phyloP scores from a whole-genome alignment of 768 basidiomycete species.

The Holtermannia corniformis region DNA sequence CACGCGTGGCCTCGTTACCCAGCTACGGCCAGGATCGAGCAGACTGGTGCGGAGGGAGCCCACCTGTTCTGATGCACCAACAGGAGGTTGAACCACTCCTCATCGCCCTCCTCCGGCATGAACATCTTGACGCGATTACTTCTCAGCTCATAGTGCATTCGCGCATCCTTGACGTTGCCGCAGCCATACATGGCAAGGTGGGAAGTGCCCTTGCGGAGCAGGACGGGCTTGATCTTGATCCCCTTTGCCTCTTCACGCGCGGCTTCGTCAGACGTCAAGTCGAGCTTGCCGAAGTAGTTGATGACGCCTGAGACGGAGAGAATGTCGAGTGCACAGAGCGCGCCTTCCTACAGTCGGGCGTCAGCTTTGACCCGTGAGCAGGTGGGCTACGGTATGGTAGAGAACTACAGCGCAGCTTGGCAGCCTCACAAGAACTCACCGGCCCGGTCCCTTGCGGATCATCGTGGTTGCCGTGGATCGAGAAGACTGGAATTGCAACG shows the following conservation, averaged over 20 bases:
- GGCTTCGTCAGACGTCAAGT: constrained; percentile 63
- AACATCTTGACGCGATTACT: constrained; percentile 94
- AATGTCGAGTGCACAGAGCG: constrained; percentile 87
- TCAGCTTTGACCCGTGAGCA: no score
- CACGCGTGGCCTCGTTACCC: no score
- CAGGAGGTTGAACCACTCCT: constrained; percentile 86
- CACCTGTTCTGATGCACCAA: constrained; percentile 94
- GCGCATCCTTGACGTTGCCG: constrained; percentile 89
- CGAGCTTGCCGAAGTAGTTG: constrained; percentile 97
- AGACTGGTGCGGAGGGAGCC: constrained; percentile 13
- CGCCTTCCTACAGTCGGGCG: constrained; percentile 80
- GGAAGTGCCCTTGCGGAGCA: constrained; percentile 77
- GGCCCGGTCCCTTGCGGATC: constrained; percentile 94
- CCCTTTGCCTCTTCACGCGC: constrained; percentile 54
- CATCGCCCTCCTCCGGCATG: constrained; percentile 72
- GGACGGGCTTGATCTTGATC: constrained; percentile 78
- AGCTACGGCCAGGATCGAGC: not conserved
- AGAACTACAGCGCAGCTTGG: not conserved
- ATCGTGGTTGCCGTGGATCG: constrained; percentile 98
- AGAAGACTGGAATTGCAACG: constrained; percentile 92
- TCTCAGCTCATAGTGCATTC: constrained; percentile 92
- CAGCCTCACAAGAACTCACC: constrained; percentile 46
- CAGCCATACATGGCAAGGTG: constrained; percentile 87
- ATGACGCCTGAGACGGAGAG: constrained; percentile 86
- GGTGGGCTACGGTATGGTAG: no score